Conservation (phyloP, 1,284 basidiomycete species). For the Puccinia horiana region DNA sequence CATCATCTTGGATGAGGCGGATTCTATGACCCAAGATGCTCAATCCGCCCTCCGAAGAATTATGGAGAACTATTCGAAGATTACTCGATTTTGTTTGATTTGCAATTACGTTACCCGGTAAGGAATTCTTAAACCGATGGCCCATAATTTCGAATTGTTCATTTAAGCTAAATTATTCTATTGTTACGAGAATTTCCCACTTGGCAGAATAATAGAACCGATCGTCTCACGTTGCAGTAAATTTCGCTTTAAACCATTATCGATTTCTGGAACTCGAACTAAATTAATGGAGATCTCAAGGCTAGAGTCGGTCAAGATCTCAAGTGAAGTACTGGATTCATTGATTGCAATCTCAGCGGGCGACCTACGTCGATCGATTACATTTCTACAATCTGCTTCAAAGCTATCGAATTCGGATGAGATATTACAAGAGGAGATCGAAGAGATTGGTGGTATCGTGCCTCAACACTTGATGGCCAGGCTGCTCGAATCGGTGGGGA, state of each 20-base stretch:
- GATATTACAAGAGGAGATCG: constrained; percentile 72
- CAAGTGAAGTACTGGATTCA: constrained; percentile 66
- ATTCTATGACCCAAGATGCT: constrained; percentile 99
- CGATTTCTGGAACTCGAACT: constrained; percentile 71
- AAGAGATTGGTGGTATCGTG: constrained; percentile 96
- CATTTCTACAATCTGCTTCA: constrained; percentile 93
- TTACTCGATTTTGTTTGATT: constrained; percentile 96
- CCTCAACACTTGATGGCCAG: constrained; percentile 72
- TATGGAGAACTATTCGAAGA: constrained; percentile 96
- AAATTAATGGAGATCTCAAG: constrained; percentile 79
- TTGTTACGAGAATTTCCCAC: not conserved
- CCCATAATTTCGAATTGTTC: not conserved
- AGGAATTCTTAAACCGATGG: not conserved
- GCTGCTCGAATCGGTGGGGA: constrained; percentile 74
- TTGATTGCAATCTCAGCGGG: constrained; percentile 82
- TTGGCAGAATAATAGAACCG: constrained; percentile 91
- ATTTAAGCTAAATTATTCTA: constrained; percentile 1
- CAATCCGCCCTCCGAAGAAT: constrained; percentile 92
- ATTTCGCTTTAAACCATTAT: constrained; percentile 94
- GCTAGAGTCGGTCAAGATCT: constrained; percentile 63
- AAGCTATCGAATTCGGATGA: constrained; percentile 69
- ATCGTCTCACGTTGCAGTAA: constrained; percentile 98
- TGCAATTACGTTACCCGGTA: constrained; percentile 99
- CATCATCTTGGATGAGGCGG: constrained; percentile 97
- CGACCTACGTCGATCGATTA: constrained; percentile 96